These are phyloP conservation scores for Hypoxylon fragiforme DNA, from an alignment of 495 filamentous ascomycete species.

Conservation along the genomic window DNA sequence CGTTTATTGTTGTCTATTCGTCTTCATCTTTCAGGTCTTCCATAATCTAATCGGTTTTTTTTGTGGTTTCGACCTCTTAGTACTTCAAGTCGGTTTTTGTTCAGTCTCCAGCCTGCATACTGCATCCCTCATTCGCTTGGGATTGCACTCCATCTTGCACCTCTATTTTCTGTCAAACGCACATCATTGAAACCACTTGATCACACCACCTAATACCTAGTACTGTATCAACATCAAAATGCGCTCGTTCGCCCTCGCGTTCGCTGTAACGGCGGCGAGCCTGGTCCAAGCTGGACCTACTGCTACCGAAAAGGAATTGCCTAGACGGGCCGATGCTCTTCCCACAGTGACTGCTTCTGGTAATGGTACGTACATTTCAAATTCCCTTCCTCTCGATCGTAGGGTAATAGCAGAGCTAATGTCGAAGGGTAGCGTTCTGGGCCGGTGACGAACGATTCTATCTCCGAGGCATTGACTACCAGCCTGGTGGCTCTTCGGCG, in stretches of 20 bases:
- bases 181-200: conserved; percentile 15
- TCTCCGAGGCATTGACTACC: conserved; percentile 92
- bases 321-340: conserved; percentile 47
- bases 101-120: conserved; percentile 2
- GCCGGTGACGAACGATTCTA: conserved; percentile 83
- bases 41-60: conserved; percentile 32
- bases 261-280: conserved; percentile 59
- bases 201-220: too few species aligned
- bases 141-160: conserved; percentile 16
- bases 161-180: conserved; percentile 13
- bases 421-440: conserved; percentile 72
- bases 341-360: conserved; percentile 52
- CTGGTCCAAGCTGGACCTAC: conserved; percentile 60
- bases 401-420: conserved; percentile 11
- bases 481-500: conserved; percentile 84
- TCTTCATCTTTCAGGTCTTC: too few species aligned
- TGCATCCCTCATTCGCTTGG: conserved; percentile 25
- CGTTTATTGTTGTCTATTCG: conserved; percentile 42
- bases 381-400: background rate
- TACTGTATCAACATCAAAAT: conserved; percentile 45
- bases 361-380: conserved; percentile 48
- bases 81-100: conserved; percentile 15
- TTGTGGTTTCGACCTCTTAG: conserved; percentile 7
- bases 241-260: conserved; percentile 55
- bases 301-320: conserved; percentile 61